Conservation (phyloP, 208 protist species). For the Angomonas deanei region DNA sequence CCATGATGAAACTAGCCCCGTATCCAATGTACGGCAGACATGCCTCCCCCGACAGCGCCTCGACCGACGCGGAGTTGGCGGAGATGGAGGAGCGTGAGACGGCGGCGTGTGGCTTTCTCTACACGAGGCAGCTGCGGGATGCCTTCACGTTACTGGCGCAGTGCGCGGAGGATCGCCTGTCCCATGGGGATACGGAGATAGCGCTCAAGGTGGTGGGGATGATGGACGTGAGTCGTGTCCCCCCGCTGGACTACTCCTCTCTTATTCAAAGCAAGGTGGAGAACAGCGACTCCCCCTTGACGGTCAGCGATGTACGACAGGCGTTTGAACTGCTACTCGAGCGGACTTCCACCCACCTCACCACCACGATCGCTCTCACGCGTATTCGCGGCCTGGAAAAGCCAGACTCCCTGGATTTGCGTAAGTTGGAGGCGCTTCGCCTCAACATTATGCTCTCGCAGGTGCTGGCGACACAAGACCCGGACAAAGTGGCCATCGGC, state of each 20-base stretch:
- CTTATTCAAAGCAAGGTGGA: slow-evolving; percentile 15
- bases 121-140: slow-evolving; percentile 46
- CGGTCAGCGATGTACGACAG: slow-evolving; percentile 12
- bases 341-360: slow-evolving; percentile 43
- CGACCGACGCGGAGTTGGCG: slow-evolving; percentile 1
- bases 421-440: slow-evolving; percentile 58
- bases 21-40: neutral
- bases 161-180: slow-evolving; percentile 59
- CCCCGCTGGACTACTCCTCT: slow-evolving; percentile 39
- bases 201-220: slow-evolving; percentile 56
- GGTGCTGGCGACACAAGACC: slow-evolving; percentile 41
- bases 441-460: slow-evolving; percentile 68
- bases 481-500: slow-evolving; percentile 35
- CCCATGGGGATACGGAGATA: slow-evolving; percentile 36
- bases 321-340: slow-evolving; percentile 32
- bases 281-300: slow-evolving; percentile 4
- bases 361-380: slow-evolving; percentile 34
- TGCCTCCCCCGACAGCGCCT: neutral
- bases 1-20: slow-evolving; percentile 45
- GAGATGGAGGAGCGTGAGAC: slow-evolving; percentile 32
- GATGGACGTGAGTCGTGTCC: slow-evolving; percentile 52
- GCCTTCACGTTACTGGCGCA: slow-evolving; percentile 50
- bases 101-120: slow-evolving; percentile 51
- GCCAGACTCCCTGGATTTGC: slow-evolving; percentile 46
- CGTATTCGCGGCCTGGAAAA: slow-evolving; percentile 34